Evolutionary conservation across 139 green algal species (phyloP), one percentile per base, ranked within the genome.

Genomic region (Chlorella sp.): DNA sequence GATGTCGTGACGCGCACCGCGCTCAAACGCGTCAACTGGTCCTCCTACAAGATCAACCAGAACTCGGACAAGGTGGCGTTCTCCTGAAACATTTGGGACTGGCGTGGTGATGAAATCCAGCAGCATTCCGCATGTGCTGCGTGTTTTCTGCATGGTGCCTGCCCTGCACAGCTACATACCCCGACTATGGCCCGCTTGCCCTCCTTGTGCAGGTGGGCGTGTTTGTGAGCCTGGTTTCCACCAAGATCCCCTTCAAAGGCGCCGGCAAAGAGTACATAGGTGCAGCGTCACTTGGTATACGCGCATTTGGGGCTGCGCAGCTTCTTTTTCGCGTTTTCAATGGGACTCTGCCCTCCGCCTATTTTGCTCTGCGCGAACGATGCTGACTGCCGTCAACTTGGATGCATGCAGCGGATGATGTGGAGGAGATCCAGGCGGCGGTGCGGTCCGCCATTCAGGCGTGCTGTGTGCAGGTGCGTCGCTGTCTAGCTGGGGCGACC

Each of bases 221-320:
- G n/a, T 99, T 99, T 90, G 97, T 99, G 56, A 95, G 87, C 85
- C 95, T 99, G 34, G 96, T 99, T n/a, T 96, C 89, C 86, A 99
- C 97, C 78, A 98, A 98, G 86, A 99, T 99, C 80, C 97, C 97
- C 12, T 99, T 98, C 96, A 99, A 99, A 89, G 96, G 96, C 30
- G 95, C 95, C 25, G 96, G 96, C 73, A 99, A 99, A 91, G 97
- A 99, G 93, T 99, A 99, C 96, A 97, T 99, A 7, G 93, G 90
- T 92, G 78, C 25, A 60, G 23, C 23, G 44, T 9, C 44, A 16
- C 7, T 9, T 6, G 44, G 44, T 9, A 51, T 51, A 51, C 7
- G 7, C 6, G 44, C 44, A 51, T 51, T 6, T 51, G 44, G 44
- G 44, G 44, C 44, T n/a, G n/a, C n/a, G n/a, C n/a, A n/a, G n/a